Evolutionary conservation across 257 asterid genomes (phyloP).

Genomic region (Petunia axillaris): DNA sequence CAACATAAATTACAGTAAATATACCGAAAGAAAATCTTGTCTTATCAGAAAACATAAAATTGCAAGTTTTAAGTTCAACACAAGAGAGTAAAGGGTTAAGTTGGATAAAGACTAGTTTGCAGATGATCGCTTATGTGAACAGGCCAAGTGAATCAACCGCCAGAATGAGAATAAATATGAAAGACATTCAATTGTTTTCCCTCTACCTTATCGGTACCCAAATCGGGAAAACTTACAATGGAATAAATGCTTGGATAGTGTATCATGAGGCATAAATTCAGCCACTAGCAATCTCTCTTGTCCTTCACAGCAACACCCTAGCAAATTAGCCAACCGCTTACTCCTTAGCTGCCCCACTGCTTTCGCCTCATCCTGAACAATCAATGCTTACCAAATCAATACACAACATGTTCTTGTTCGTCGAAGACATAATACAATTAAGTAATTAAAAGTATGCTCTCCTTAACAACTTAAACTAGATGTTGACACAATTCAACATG

Average conservation of each 20-base stretch:
- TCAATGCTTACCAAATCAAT: constrained; percentile 9
- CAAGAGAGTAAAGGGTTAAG: neutral
- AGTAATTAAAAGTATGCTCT: neutral
- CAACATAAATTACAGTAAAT: neutral
- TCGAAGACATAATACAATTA: neutral
- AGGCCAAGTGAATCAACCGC: neutral
- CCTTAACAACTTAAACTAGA: neutral
- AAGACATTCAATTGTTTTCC: neutral
- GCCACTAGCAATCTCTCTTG: constrained; percentile 53
- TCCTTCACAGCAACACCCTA: constrained; percentile 55
- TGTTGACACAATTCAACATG: neutral
- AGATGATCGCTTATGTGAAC: neutral
- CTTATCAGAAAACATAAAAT: neutral
- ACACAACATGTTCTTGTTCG: constrained; percentile 1
- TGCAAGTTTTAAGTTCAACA: neutral
- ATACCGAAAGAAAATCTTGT: neutral
- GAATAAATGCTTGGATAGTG: constrained; percentile 52
- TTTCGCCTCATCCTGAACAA: constrained; percentile 48
- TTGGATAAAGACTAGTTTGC: neutral
- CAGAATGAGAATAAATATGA: neutral
- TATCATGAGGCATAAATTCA: constrained; percentile 56
- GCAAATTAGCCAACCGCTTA: constrained; percentile 47
- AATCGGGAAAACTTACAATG: constrained; percentile 41
- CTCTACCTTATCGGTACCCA: constrained; percentile 3
- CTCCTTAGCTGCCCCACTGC: constrained; percentile 53